Evolutionary conservation across 2,329 filamentous ascomycete genomes (phyloP).

Genomic region (Plenodomus lindquistii): DNA sequence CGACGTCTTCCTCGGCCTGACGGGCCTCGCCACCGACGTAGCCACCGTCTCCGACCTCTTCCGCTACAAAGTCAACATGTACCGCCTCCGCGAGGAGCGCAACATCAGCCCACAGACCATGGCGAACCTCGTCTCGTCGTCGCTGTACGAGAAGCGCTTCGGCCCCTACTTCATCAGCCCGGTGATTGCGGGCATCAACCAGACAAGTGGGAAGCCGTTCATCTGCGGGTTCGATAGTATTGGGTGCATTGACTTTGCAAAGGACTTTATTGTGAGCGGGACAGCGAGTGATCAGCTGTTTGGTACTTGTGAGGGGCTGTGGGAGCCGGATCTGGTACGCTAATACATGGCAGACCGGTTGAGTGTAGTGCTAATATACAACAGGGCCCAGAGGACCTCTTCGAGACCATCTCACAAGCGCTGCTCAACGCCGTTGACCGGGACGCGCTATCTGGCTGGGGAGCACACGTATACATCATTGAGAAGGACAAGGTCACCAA

Average conservation of each 20-base stretch:
- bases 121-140: slow-evolving; percentile 85
- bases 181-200: slow-evolving; percentile 92
- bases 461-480: slow-evolving; percentile 98
- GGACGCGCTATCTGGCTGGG: slow-evolving; percentile 96
- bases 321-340: slow-evolving; percentile 91
- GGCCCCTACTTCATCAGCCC: slow-evolving; percentile 96
- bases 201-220: slow-evolving; percentile 91
- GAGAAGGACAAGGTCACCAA: slow-evolving; percentile 99
- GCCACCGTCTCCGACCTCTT: slow-evolving; percentile 94
- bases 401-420: slow-evolving; percentile 97
- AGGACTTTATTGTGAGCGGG: slow-evolving; percentile 98
- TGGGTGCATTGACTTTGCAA: slow-evolving; percentile 98
- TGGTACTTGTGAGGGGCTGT: slow-evolving; percentile 96
- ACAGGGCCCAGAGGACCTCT: slow-evolving; percentile 87
- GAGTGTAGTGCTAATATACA: slow-evolving; percentile 11
- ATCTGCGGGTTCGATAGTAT: slow-evolving; percentile 99
- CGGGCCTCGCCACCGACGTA: slow-evolving; percentile 94
- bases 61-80: slow-evolving; percentile 99
- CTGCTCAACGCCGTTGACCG: slow-evolving; percentile 94
- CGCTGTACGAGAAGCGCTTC: slow-evolving; percentile 93
- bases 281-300: slow-evolving; percentile 97
- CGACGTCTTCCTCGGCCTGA: slow-evolving; percentile 92
- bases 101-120: slow-evolving; percentile 93
- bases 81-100: slow-evolving; percentile 96
- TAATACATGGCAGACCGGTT: background rate